Conservation (phyloP, 2,329 filamentous ascomycete genomes). For the Trichoderma guizhouense region DNA sequence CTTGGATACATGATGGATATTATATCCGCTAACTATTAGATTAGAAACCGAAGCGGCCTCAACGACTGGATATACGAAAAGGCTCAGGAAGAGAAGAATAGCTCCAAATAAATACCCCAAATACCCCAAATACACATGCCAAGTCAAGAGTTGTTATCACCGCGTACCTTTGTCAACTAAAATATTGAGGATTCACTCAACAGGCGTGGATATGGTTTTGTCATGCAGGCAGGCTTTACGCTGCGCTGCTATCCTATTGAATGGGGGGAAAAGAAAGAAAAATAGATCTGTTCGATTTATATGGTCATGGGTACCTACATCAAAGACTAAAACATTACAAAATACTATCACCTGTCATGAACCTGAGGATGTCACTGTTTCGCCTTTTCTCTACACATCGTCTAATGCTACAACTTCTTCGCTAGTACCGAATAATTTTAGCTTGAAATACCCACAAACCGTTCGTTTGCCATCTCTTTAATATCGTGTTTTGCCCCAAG, state of each 20-base stretch:
- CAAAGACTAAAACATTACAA: background rate
- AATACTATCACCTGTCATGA: background rate
- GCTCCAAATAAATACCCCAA: conserved; percentile 20
- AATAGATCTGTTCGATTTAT: background rate
- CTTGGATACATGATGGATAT: background rate
- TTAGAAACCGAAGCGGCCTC: conserved; percentile 74
- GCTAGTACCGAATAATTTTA: too few species aligned
- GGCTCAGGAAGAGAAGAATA: conserved; percentile 57
- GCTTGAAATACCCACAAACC: background rate
- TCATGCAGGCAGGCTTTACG: background rate
- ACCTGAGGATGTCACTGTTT: too few species aligned
- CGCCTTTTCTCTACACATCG: background rate
- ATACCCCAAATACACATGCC: background rate
- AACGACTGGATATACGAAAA: conserved; percentile 98
- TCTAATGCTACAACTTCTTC: background rate
- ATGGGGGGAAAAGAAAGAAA: background rate
- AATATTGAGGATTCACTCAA: background rate
- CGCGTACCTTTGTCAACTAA: background rate
- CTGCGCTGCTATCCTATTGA: too few species aligned
- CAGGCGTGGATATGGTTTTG: background rate
- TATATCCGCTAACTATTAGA: conserved; percentile 37
- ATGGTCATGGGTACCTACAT: background rate
- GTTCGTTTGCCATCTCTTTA: background rate
- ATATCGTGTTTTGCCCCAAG: background rate
- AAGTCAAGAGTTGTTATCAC: background rate